Percentiles rank a stretch among this genome's conserved stretches.
phyloP scores from a whole-genome alignment of 2,329 filamentous ascomycete genomes.

The Aspergillus fijiensis region DNA sequence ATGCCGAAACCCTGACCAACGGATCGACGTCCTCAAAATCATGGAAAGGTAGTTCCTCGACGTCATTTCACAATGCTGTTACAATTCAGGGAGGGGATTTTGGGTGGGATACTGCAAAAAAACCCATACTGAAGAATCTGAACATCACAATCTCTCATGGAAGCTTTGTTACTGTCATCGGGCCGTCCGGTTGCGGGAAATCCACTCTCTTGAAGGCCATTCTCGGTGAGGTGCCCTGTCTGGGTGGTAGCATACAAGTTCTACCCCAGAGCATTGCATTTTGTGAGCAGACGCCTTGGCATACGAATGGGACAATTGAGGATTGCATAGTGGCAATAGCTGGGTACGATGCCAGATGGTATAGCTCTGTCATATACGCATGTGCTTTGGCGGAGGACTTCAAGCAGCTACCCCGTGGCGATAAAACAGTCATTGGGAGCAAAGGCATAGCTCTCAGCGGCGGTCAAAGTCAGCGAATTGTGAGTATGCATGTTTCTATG shows the following conservation, averaged over 20 bases:
- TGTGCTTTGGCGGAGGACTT: slow-evolving; percentile 44
- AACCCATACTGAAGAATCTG: slow-evolving; percentile 43
- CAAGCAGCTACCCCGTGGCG: slow-evolving; percentile 40
- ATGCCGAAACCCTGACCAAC: slow-evolving; percentile 25
- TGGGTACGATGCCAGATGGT: slow-evolving; percentile 39
- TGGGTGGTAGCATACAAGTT: slow-evolving; percentile 36
- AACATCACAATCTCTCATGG: slow-evolving; percentile 42
- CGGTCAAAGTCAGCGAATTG: slow-evolving; percentile 54
- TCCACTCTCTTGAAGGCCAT: slow-evolving; percentile 51
- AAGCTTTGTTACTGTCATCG: slow-evolving; percentile 51
- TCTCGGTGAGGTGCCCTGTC: slow-evolving; percentile 44
- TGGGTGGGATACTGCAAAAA: slow-evolving; percentile 47
- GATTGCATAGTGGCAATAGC: slow-evolving; percentile 43
- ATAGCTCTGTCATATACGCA: slow-evolving; percentile 36
- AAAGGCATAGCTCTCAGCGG: slow-evolving; percentile 54
- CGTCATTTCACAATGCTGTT: slow-evolving; percentile 30
- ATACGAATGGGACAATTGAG: slow-evolving; percentile 43
- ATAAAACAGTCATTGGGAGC: slow-evolving; percentile 51
- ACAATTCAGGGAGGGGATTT: slow-evolving; percentile 48
- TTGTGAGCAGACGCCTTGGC: slow-evolving; percentile 45
- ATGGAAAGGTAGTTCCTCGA: slow-evolving; percentile 18
- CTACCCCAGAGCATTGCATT: slow-evolving; percentile 37
- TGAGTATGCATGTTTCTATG: slow-evolving; percentile 20
- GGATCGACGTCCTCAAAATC: slow-evolving; percentile 26
- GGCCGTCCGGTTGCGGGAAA: slow-evolving; percentile 55